Conservation (phyloP, 352 stramenopile genomes). For the Phytophthora niederhauseri region DNA sequence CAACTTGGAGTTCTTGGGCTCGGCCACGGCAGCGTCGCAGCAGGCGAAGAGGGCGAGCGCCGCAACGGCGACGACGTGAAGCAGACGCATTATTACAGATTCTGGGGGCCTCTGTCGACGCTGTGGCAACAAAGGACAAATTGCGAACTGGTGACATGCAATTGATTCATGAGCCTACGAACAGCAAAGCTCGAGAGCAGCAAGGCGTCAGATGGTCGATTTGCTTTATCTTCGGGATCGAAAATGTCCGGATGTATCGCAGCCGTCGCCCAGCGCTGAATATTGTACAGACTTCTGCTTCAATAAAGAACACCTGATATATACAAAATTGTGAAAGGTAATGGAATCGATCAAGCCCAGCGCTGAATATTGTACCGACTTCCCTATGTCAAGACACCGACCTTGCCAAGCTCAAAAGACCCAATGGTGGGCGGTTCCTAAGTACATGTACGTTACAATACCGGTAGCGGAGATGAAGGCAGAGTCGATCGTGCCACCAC, state of each 20-base stretch:
- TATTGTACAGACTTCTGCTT: too few relatives aligned
- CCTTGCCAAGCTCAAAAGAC: too few relatives aligned
- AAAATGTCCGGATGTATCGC: background rate
- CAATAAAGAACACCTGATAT: too few relatives aligned
- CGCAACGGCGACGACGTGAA: slow-evolving; percentile 9
- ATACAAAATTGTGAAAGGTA: too few relatives aligned
- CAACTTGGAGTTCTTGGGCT: slow-evolving; percentile 6
- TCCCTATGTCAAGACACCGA: too few relatives aligned
- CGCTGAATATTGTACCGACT: too few relatives aligned
- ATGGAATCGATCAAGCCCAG: too few relatives aligned
- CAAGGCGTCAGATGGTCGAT: slow-evolving; percentile 18
- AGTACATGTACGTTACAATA: too few relatives aligned
- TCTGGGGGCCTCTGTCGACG: background rate
- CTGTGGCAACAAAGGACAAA: slow-evolving; percentile 2
- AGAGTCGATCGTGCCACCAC: background rate
- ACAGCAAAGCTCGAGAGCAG: slow-evolving; percentile 15
- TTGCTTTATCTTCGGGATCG: slow-evolving; percentile 27
- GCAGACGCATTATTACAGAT: slow-evolving; percentile 15
- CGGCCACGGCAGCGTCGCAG: slow-evolving; percentile 5
- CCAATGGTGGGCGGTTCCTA: too few relatives aligned
- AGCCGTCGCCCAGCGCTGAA: too few relatives aligned
- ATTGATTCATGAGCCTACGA: background rate
- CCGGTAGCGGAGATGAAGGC: too few relatives aligned
- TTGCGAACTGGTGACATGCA: background rate
- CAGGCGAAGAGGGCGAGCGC: slow-evolving; percentile 11